A percentile compares a stretch with the other conserved stretches of the same genome.
phyloP scores from a whole-genome alignment of 1,284 basidiomycete genomes.

The Ustilago nuda region DNA sequence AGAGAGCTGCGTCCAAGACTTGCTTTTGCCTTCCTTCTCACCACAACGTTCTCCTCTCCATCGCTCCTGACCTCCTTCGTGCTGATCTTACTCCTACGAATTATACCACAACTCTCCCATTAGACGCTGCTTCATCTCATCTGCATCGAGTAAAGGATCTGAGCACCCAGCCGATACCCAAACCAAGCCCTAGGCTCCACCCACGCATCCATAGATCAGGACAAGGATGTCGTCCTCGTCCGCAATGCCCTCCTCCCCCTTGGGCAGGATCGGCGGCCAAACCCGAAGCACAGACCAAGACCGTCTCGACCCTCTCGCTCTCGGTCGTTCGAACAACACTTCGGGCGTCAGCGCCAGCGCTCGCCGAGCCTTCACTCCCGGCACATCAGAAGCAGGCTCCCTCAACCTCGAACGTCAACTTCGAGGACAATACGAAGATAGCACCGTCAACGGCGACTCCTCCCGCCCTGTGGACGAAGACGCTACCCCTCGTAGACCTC shows the following conservation, averaged over 20 bases:
- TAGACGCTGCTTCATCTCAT: neutral
- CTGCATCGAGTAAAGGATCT: neutral
- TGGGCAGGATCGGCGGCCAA: conserved; percentile 43
- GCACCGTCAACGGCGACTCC: conserved; percentile 37
- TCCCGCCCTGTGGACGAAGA: conserved; percentile 48
- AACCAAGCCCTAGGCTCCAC: neutral
- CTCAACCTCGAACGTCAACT: conserved; percentile 44
- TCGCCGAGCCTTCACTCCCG: conserved; percentile 39
- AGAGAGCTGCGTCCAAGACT: conserved; percentile 6
- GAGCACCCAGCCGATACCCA: neutral
- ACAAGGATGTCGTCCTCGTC: conserved; percentile 50
- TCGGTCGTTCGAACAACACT: conserved; percentile 38
- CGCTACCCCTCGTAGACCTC: conserved; percentile 38
- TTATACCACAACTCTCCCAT: neutral
- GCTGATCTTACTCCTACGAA: neutral
- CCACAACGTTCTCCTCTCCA: conserved; percentile 28
- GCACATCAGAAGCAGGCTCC: conserved; percentile 45
- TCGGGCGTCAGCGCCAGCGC: conserved; percentile 32
- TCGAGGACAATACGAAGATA: conserved; percentile 43
- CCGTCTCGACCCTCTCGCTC: conserved; percentile 43
- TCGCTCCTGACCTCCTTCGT: neutral
- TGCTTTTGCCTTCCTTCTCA: conserved; percentile 72
- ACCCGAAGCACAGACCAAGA: conserved; percentile 34
- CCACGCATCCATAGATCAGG: conserved; percentile 1
- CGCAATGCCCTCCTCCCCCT: conserved; percentile 53